phyloP scores from a whole-genome alignment of 306 rosid species.

The Castanea mollissima region DNA sequence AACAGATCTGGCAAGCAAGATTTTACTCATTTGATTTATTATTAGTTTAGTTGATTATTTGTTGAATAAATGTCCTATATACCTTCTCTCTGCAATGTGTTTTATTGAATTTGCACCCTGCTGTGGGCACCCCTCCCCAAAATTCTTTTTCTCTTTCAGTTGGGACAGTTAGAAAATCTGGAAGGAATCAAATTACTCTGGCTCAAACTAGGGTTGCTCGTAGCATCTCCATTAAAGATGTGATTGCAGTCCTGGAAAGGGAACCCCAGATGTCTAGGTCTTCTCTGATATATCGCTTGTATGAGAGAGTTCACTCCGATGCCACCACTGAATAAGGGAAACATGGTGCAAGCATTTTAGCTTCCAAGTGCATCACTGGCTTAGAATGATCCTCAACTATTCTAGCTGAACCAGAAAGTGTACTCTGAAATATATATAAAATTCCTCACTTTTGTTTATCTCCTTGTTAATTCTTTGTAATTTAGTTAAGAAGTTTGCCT shows the following conservation, averaged over 20 bases:
- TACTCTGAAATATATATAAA: not conserved
- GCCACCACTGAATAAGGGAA: conserved; percentile 39
- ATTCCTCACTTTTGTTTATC: too few relatives aligned
- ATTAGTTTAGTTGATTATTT: not conserved
- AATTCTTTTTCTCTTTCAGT: conserved; percentile 20
- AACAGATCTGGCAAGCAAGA: not conserved
- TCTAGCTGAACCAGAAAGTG: not conserved
- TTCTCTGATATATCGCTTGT: conserved; percentile 58
- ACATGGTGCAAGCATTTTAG: not conserved
- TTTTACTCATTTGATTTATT: not conserved
- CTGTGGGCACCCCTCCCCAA: not conserved
- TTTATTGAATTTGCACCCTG: not conserved
- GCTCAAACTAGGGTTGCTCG: conserved; percentile 58
- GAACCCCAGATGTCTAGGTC: conserved; percentile 91
- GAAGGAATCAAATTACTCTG: conserved; percentile 48
- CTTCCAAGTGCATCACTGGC: conserved; percentile 5
- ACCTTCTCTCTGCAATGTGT: not conserved
- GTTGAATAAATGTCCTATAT: not conserved
- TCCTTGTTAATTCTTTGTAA: too few relatives aligned
- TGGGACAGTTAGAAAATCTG: conserved; percentile 55
- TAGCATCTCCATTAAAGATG: conserved; percentile 73
- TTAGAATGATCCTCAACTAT: not conserved
- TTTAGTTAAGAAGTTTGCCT: too few relatives aligned
- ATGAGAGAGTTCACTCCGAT: conserved; percentile 55
- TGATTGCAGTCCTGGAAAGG: conserved; percentile 83